Percentiles rank a stretch among this genome's conserved stretches.
phyloP scores from a whole-genome alignment of 345 rosid genomes.

The Populus euphratica region DNA sequence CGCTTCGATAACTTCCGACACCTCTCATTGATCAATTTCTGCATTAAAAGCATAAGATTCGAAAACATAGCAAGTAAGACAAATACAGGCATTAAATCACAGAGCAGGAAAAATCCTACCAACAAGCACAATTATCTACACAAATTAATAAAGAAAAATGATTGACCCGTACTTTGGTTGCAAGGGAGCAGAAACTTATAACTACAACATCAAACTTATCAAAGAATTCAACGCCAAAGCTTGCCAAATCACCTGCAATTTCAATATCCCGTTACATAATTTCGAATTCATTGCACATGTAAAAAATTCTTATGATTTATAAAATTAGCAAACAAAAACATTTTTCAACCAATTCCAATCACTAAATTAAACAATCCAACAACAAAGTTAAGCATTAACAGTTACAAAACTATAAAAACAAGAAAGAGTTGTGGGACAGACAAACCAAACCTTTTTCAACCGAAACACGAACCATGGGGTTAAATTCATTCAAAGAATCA shows the following conservation, averaged over 20 bases:
- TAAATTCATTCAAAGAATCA: conserved; percentile 77
- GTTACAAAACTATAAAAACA: neutral
- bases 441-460: conserved; percentile 57
- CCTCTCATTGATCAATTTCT: conserved; percentile 75
- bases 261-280: neutral
- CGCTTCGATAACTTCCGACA: conserved; percentile 69
- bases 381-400: neutral
- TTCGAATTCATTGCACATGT: neutral
- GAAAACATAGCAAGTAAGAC: neutral
- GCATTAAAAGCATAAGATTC: conserved; percentile 8
- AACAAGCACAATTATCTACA: neutral
- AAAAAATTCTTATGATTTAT: neutral
- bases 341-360: neutral
- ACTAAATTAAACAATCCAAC: neutral
- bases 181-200: conserved; percentile 59
- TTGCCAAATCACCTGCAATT: conserved; percentile 67
- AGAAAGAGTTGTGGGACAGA: neutral
- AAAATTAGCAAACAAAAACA: neutral
- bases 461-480: conserved; percentile 87
- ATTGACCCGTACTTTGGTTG: conserved; percentile 47
- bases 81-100: neutral
- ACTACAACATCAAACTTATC: conserved; percentile 75
- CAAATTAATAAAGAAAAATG: neutral
- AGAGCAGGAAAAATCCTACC: neutral
- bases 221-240: conserved; percentile 49